Conservation (phyloP, 2,329 filamentous ascomycete genomes). For the Diaporthe sp. region DNA sequence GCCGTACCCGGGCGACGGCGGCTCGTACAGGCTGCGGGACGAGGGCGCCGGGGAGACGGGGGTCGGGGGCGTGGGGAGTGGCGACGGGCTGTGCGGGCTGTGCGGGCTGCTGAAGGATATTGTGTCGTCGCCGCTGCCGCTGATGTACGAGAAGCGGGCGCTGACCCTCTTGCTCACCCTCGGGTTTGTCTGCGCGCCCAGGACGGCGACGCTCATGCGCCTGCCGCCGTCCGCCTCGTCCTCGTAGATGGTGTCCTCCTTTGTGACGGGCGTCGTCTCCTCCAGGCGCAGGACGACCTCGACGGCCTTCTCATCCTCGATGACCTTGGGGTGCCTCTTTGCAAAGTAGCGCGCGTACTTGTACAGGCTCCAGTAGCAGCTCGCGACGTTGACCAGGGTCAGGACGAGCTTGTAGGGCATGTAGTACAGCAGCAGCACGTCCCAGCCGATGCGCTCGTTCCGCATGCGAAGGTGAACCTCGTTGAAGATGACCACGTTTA, state of each 20-base stretch:
- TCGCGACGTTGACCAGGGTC: conserved; percentile 59
- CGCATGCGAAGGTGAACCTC: conserved; percentile 61
- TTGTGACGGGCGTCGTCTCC: conserved; percentile 35
- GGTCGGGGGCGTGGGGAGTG: neutral
- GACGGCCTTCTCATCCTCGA: conserved; percentile 55
- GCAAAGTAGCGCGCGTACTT: conserved; percentile 63
- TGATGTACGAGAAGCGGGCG: conserved; percentile 27
- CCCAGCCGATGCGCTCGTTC: conserved; percentile 57
- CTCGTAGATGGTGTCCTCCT: conserved; percentile 10
- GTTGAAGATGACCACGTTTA: conserved; percentile 62
- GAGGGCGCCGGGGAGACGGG: neutral
- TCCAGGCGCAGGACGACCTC: conserved; percentile 44
- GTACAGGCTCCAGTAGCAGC: conserved; percentile 57
- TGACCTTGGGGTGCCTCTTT: conserved; percentile 61
- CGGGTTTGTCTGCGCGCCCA: neutral
- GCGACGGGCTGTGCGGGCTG: neutral
- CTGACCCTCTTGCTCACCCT: neutral
- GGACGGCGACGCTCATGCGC: conserved; percentile 10
- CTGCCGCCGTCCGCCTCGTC: conserved; percentile 9
- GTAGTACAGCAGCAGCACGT: conserved; percentile 57
- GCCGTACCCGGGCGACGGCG: neutral
- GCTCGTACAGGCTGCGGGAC: neutral
- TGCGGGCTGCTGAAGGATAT: conserved; percentile 14
- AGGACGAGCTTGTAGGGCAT: conserved; percentile 60
- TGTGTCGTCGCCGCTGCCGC: conserved; percentile 6